Evolutionary conservation across 1,139 yeast species (phyloP).

Genomic region (Hyphopichia fennica): DNA sequence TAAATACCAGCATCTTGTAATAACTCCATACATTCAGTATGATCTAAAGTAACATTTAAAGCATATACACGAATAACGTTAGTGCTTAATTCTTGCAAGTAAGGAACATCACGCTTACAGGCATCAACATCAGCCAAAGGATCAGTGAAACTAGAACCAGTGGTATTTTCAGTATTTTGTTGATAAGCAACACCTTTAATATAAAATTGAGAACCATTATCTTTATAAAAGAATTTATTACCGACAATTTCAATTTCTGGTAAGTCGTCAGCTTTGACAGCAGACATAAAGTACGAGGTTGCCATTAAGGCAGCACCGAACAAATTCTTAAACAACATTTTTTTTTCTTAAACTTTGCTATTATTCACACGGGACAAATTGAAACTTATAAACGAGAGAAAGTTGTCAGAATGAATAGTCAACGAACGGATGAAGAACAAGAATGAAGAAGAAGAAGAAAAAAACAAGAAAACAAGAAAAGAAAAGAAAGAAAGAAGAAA

Average conservation of each 20-base stretch:
- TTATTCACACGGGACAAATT: too few species aligned
- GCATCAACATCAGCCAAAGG: conserved; percentile 70
- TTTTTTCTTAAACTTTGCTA: too few species aligned
- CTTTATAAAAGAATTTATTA: conserved; percentile 74
- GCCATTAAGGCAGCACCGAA: conserved; percentile 31
- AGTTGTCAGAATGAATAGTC: conserved; percentile 9
- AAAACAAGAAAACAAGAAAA: not conserved
- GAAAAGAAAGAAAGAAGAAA: not conserved
- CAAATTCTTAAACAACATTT: conserved; percentile 47
- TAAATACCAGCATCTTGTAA: conserved; percentile 89
- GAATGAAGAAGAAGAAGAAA: not conserved
- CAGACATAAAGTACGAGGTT: conserved; percentile 16
- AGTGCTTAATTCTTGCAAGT: conserved; percentile 73
- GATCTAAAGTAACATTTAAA: conserved; percentile 73
- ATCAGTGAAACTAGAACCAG: conserved; percentile 52
- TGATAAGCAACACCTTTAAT: conserved; percentile 81
- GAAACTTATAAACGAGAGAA: not conserved
- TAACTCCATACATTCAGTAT: conserved; percentile 84
- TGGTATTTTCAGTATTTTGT: conserved; percentile 59
- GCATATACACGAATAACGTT: conserved; percentile 77
- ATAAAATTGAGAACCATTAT: conserved; percentile 79
- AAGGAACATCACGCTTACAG: conserved; percentile 79
- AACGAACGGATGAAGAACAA: not conserved
- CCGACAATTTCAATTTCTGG: conserved; percentile 62
- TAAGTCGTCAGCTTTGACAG: conserved; percentile 17